Percentiles rank a stretch among this genome's conserved stretches.
Conservation (phyloP, 2,329 filamentous ascomycete species). For the Ophiosphaerella herpotricha region DNA sequence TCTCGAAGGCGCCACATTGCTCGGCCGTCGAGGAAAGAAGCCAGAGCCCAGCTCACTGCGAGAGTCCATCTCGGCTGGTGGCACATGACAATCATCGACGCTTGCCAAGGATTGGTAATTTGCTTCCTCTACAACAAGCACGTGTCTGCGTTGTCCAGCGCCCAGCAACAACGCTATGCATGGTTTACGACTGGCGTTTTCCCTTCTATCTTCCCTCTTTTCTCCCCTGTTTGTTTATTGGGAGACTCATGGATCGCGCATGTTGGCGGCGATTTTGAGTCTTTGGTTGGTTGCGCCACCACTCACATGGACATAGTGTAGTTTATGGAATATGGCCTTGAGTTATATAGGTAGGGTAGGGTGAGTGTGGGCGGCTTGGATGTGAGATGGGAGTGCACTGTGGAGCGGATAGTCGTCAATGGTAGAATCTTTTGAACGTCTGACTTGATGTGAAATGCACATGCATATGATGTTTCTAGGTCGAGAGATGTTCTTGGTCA, state of each 20-base stretch:
- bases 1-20: slow-evolving; percentile 84
- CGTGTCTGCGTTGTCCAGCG: background rate
- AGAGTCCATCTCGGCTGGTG: slow-evolving; percentile 46
- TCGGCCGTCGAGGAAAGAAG: slow-evolving; percentile 71
- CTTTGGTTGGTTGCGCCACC: background rate
- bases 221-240: no score
- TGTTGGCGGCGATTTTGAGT: no score
- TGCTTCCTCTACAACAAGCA: background rate
- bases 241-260: no score
- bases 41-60: slow-evolving; percentile 51
- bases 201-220: background rate
- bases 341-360: no score
- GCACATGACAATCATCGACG: slow-evolving; percentile 38
- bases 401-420: no score
- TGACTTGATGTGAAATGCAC: no score
- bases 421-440: no score
- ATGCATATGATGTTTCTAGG: no score
- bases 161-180: background rate
- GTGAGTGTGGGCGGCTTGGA: no score
- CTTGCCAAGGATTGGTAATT: slow-evolving; percentile 38
- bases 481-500: no score
- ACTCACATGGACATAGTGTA: slow-evolving; percentile 10
- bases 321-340: slow-evolving; percentile 12
- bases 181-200: background rate
- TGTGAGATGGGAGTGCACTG: no score